A percentile compares a stretch with the other conserved stretches of the same genome.
Evolutionary conservation across 257 asterid genomes (phyloP).

Genomic region (Solanum clarkiae): DNA sequence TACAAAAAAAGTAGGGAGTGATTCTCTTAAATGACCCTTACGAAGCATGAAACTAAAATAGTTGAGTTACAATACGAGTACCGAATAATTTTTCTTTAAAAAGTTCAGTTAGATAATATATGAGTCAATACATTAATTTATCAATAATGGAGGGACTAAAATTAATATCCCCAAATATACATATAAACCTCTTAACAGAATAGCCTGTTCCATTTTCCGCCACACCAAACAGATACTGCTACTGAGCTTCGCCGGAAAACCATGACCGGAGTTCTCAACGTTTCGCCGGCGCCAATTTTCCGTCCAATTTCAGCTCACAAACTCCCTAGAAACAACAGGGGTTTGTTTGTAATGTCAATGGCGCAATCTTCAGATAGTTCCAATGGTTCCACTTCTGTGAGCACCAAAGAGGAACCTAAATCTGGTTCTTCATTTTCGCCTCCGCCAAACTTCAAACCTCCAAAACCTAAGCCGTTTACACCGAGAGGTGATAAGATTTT

Average conservation of each 20-base stretch:
- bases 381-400: constrained; percentile 5
- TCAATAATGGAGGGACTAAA: background rate
- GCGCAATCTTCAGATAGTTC: constrained; percentile 50
- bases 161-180: background rate
- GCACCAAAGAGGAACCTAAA: constrained; percentile 14
- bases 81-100: no score
- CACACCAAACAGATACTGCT: background rate
- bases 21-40: no score
- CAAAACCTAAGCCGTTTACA: constrained; percentile 71
- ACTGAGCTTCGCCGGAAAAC: background rate
- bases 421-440: constrained; percentile 31
- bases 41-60: no score
- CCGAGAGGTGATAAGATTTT: constrained; percentile 63
- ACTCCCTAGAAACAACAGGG: constrained; percentile 5
- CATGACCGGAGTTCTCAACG: constrained; percentile 55
- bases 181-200: background rate
- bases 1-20: no score
- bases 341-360: constrained; percentile 20
- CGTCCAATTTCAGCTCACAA: constrained; percentile 24
- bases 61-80: no score
- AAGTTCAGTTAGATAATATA: background rate
- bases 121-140: background rate
- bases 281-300: constrained; percentile 33
- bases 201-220: constrained; percentile 1
- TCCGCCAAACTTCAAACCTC: constrained; percentile 76